phyloP scores from a whole-genome alignment of 1,284 basidiomycete genomes.

The Puccinia novopanici region DNA sequence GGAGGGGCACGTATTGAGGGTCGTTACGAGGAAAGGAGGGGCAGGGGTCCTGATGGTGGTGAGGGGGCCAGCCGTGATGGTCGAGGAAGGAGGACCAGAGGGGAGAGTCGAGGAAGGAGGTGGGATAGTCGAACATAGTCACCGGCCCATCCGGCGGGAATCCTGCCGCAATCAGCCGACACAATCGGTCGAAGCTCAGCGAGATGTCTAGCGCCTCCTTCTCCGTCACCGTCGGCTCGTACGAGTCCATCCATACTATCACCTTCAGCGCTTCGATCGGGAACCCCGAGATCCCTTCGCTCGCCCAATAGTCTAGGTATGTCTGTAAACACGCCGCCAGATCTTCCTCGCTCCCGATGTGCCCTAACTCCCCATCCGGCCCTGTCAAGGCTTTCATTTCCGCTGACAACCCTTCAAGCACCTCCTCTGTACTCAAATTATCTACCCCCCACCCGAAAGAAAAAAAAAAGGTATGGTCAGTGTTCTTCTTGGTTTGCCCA shows the following conservation, averaged over 20 bases:
- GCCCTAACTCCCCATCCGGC: neutral
- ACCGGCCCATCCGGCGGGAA: neutral
- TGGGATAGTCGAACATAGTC: neutral
- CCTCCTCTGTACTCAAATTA: conserved; percentile 8
- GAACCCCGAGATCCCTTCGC: neutral
- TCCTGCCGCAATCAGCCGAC: neutral
- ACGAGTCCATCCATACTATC: conserved; percentile 7
- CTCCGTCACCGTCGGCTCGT: neutral
- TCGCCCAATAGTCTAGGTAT: conserved; percentile 3
- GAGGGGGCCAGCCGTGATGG: neutral
- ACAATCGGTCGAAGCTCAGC: neutral
- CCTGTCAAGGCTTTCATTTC: neutral
- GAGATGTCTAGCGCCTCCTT: neutral
- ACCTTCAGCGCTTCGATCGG: conserved; percentile 8
- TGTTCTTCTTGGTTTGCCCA: neutral
- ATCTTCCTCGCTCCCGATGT: neutral
- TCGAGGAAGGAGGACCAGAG: conserved; percentile 6
- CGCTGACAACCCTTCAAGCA: neutral
- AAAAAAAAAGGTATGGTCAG: too few species aligned
- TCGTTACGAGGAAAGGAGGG: neutral
- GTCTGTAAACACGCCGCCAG: neutral
- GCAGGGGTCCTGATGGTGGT: too few species aligned
- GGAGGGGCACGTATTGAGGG: neutral
- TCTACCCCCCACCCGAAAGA: neutral
- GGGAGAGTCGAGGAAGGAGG: neutral